phyloP scores from a whole-genome alignment of 2,329 filamentous ascomycete species.

The Zymoseptoria passerinii region DNA sequence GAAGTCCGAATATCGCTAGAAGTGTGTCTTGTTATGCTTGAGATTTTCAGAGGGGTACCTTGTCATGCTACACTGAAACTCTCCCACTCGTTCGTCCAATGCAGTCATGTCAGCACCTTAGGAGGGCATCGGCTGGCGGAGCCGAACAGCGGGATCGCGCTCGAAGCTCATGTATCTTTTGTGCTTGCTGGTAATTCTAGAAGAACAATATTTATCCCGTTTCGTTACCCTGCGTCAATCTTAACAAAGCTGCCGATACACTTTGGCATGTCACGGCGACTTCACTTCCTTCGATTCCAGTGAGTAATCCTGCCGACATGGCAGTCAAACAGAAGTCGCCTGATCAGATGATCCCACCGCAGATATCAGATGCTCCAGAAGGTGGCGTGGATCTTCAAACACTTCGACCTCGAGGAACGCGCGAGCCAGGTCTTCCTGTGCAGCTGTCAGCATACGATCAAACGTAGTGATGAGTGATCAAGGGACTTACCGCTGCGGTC shows the following conservation, averaged over 20 bases:
- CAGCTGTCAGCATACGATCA: constrained; percentile 5
- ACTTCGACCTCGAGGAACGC: constrained; percentile 35
- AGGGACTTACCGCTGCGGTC: constrained; percentile 51
- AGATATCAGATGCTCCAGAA: constrained; percentile 33
- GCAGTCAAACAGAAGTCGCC: neutral
- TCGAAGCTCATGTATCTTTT: no score
- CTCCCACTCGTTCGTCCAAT: neutral
- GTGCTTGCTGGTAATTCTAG: no score
- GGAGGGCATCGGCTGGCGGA: neutral
- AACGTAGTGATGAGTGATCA: neutral
- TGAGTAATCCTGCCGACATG: neutral
- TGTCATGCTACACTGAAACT: neutral
- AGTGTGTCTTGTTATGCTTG: neutral
- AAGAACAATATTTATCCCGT: no score
- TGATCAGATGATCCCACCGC: neutral
- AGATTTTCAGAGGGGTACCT: neutral
- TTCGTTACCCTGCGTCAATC: neutral
- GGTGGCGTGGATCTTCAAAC: constrained; percentile 27
- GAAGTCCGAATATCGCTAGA: neutral
- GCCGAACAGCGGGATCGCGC: neutral
- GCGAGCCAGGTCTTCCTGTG: constrained; percentile 36
- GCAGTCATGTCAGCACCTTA: neutral
- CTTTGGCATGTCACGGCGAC: neutral
- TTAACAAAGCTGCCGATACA: neutral
- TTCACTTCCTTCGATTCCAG: neutral